phyloP scores from a whole-genome alignment of 495 filamentous ascomycete species.

The Friedmanniomyces endolithicus region DNA sequence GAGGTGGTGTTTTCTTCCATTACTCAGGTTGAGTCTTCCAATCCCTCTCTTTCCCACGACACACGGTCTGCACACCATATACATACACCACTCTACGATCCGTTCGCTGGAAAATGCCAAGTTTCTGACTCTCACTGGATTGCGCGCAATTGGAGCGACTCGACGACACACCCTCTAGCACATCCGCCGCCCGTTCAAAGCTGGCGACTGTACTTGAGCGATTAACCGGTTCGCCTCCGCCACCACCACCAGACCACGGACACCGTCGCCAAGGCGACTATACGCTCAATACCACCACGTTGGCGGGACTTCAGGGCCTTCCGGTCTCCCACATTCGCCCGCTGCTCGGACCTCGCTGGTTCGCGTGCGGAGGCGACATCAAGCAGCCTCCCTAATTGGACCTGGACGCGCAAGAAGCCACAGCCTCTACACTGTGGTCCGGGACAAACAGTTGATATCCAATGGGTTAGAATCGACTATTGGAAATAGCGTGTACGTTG shows the following conservation, averaged over 20 bases:
- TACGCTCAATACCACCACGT: constrained; percentile 62
- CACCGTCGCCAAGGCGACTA: constrained; percentile 14
- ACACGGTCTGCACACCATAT: not conserved
- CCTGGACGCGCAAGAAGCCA: not conserved
- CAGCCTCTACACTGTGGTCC: not conserved
- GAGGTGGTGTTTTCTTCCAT: too few relatives aligned
- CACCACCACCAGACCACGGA: not conserved
- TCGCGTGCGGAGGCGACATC: constrained; percentile 89
- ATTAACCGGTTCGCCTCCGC: not conserved
- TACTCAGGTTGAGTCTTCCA: not conserved
- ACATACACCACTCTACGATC: not conserved
- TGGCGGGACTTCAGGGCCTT: constrained; percentile 77
- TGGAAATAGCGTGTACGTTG: not conserved
- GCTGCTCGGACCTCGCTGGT: constrained; percentile 87
- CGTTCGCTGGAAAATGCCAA: not conserved
- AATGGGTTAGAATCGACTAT: constrained; percentile 17
- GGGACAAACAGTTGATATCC: not conserved
- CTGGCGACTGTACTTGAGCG: constrained; percentile 8
- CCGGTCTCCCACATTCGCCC: constrained; percentile 77
- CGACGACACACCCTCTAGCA: not conserved
- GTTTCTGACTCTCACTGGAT: constrained; percentile 1
- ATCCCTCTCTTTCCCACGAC: not conserved
- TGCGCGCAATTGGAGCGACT: not conserved
- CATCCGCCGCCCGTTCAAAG: not conserved
- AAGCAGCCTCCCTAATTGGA: constrained; percentile 94